A percentile compares a stretch with the other conserved stretches of the same genome.
Evolutionary conservation across 2,329 filamentous ascomycete species (phyloP).

Genomic region (Phyllosticta capitalensis): DNA sequence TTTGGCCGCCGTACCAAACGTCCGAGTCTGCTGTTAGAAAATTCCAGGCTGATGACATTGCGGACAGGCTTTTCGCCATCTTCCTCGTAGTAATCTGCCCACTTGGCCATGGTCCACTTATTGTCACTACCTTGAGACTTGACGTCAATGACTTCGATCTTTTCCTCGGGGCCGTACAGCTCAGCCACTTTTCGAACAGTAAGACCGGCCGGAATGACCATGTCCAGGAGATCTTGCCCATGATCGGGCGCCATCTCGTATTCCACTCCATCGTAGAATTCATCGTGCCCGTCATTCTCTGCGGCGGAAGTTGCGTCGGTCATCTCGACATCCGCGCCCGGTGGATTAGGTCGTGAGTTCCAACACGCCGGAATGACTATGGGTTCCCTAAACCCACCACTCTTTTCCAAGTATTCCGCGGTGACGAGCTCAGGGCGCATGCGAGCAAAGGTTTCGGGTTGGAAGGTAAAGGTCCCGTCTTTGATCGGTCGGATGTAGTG

Average conservation of each 20-base stretch:
- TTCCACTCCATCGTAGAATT: slow-evolving; percentile 33
- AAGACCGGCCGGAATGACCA: slow-evolving; percentile 56
- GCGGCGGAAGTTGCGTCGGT: slow-evolving; percentile 10
- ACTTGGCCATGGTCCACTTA: slow-evolving; percentile 56
- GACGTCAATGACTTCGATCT: slow-evolving; percentile 59
- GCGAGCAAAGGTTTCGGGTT: slow-evolving; percentile 53
- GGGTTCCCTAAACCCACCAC: slow-evolving; percentile 55
- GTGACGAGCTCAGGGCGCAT: slow-evolving; percentile 55
- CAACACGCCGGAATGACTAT: slow-evolving; percentile 54
- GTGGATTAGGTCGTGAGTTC: slow-evolving; percentile 44
- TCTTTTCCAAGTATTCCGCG: slow-evolving; percentile 53
- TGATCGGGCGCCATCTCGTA: slow-evolving; percentile 45
- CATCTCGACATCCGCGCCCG: slow-evolving; percentile 4
- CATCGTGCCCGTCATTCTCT: slow-evolving; percentile 12
- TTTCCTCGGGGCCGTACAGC: slow-evolving; percentile 52
- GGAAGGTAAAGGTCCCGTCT: slow-evolving; percentile 51
- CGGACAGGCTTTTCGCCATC: slow-evolving; percentile 50
- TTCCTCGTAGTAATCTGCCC: slow-evolving; percentile 60
- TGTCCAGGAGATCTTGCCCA: slow-evolving; percentile 56
- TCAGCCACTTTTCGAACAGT: slow-evolving; percentile 56
- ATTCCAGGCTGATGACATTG: slow-evolving; percentile 61
- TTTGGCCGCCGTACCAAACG: slow-evolving; percentile 53
- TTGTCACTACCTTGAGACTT: slow-evolving; percentile 58
- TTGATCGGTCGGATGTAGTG: slow-evolving; percentile 61
- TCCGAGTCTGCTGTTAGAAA: slow-evolving; percentile 54